Evolutionary conservation across 257 asterid genomes (phyloP).

Genomic region (Craterostigma plantagineum): DNA sequence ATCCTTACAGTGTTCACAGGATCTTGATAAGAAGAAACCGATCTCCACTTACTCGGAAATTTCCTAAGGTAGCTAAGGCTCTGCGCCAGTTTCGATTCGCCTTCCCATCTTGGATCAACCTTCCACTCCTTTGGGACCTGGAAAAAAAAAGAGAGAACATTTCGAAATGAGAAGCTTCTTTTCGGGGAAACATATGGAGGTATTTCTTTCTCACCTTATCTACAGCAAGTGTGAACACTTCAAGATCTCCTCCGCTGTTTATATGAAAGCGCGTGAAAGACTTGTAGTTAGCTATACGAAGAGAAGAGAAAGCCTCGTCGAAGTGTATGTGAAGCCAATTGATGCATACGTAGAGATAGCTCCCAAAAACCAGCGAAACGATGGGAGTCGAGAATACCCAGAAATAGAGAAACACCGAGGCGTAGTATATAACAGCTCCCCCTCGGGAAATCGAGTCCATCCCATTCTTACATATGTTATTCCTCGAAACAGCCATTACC

Average conservation of each 20-base stretch:
- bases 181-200: neutral
- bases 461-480: conserved; percentile 71
- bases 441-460: conserved; percentile 72
- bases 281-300: conserved; percentile 92
- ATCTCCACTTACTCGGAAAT: conserved; percentile 89
- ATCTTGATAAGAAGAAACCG: conserved; percentile 49
- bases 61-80: conserved; percentile 36
- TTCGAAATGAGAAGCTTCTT: neutral
- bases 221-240: conserved; percentile 90
- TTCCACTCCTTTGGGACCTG: conserved; percentile 95
- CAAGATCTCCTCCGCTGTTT: conserved; percentile 55
- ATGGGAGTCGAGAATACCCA: conserved; percentile 98
- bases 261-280: conserved; percentile 87
- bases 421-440: conserved; percentile 72
- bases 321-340: conserved; percentile 97
- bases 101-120: conserved; percentile 80
- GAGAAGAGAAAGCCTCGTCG: conserved; percentile 96
- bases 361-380: conserved; percentile 82
- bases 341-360: conserved; percentile 89
- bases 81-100: conserved; percentile 42
- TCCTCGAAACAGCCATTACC: conserved; percentile 95
- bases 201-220: conserved; percentile 48
- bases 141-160: neutral
- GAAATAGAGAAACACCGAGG: conserved; percentile 86
- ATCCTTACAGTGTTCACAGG: conserved; percentile 55